Conservation (phyloP, 2,329 filamentous ascomycete species). For the Neonectria neomacrospora region DNA sequence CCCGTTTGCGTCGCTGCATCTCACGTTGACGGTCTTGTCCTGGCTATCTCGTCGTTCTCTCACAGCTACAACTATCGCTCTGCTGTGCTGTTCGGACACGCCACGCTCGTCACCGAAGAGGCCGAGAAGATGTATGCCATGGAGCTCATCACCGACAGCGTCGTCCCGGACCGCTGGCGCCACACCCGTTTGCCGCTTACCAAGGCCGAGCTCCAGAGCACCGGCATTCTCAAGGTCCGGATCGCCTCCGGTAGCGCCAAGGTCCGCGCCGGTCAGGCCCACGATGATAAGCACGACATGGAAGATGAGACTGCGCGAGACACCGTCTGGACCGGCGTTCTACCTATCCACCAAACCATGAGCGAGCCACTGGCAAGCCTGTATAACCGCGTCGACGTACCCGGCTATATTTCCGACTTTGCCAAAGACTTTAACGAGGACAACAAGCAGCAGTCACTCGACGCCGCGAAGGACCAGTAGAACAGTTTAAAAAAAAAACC, state of each 20-base stretch:
- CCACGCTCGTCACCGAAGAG: constrained; percentile 70
- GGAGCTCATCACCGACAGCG: constrained; percentile 79
- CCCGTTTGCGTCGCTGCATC: constrained; percentile 79
- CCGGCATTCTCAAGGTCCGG: constrained; percentile 75
- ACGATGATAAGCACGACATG: constrained; percentile 62
- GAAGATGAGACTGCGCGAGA: constrained; percentile 55
- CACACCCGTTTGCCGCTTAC: constrained; percentile 77
- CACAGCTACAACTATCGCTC: constrained; percentile 91
- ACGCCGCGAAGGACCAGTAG: constrained; percentile 41
- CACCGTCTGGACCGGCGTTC: constrained; percentile 65
- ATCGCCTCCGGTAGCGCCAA: constrained; percentile 81
- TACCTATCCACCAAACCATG: constrained; percentile 71
- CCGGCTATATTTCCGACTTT: constrained; percentile 67
- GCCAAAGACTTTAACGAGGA: constrained; percentile 52
- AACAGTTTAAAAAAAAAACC: not conserved
- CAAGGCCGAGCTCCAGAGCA: constrained; percentile 78
- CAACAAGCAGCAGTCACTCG: constrained; percentile 44
- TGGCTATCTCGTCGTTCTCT: constrained; percentile 81
- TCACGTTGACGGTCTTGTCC: constrained; percentile 81
- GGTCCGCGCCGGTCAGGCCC: constrained; percentile 72
- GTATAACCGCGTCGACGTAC: constrained; percentile 70
- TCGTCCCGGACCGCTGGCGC: constrained; percentile 76
- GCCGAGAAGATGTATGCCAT: constrained; percentile 83
- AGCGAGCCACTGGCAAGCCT: constrained; percentile 71
- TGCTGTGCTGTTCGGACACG: constrained; percentile 81